These are phyloP conservation scores for Nicotiana noctiflora DNA, from an alignment of 257 asterid genomes.

Conservation along the genomic window DNA sequence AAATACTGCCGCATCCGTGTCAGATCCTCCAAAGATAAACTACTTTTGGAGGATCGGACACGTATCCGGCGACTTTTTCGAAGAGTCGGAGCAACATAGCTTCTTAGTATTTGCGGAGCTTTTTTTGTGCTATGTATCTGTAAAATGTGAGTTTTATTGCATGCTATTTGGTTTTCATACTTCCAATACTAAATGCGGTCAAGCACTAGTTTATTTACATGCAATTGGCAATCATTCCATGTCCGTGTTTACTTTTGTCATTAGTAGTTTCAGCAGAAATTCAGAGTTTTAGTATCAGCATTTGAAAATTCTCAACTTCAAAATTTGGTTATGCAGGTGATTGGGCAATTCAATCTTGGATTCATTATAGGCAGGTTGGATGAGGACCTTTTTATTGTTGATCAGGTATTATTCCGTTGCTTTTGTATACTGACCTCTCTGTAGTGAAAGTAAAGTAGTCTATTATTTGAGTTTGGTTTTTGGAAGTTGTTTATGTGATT, in stretches of 20 bases:
- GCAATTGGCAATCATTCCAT: neutral
- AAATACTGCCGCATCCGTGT: no score
- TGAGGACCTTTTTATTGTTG: slow-evolving; percentile 89
- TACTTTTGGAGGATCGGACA: no score
- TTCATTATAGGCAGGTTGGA: slow-evolving; percentile 84
- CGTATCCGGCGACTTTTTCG: no score
- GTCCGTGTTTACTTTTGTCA: neutral
- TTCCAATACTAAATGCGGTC: neutral
- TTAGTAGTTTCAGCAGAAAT: neutral
- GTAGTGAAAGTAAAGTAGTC: neutral
- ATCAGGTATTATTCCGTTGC: slow-evolving; percentile 59
- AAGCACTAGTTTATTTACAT: neutral
- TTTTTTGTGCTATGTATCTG: neutral
- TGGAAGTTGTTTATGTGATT: neutral
- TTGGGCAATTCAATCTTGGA: slow-evolving; percentile 97
- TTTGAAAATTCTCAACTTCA: neutral
- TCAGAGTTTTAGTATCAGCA: neutral
- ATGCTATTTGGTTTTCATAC: neutral
- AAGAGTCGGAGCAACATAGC: no score
- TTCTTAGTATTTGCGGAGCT: neutral
- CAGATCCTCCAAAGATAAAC: no score
- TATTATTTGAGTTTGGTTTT: neutral
- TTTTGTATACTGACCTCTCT: slow-evolving; percentile 8
- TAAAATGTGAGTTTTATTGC: neutral
- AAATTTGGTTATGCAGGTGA: slow-evolving; percentile 46